Evolutionary conservation across 257 asterid species (phyloP).

Genomic region (Paraleonurus japonicus): DNA sequence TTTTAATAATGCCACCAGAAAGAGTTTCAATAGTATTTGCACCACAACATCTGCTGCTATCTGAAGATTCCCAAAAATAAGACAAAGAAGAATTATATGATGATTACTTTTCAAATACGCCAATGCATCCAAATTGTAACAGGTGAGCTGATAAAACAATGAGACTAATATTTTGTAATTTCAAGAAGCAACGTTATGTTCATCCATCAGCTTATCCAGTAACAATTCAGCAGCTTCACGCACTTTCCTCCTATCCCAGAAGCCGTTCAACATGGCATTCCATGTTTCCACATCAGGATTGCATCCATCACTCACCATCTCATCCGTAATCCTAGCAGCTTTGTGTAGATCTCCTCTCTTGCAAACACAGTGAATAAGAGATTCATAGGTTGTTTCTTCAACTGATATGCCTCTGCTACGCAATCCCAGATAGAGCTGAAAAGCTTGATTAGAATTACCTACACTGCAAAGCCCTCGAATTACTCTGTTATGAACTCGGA

Average conservation of each 20-base stretch:
- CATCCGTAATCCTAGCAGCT: constrained; percentile 64
- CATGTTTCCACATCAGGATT: constrained; percentile 61
- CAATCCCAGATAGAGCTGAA: constrained; percentile 60
- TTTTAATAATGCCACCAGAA: neutral
- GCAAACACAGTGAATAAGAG: constrained; percentile 51
- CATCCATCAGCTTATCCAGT: constrained; percentile 40
- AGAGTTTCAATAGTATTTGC: neutral
- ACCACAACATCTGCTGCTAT: neutral
- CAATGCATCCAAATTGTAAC: neutral
- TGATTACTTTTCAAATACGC: neutral
- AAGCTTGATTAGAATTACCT: constrained; percentile 58
- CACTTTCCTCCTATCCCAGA: constrained; percentile 67
- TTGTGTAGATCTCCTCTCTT: constrained; percentile 64
- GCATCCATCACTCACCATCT: constrained; percentile 85
- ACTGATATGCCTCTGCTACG: constrained; percentile 76
- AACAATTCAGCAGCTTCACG: constrained; percentile 57
- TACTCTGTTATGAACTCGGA: constrained; percentile 68
- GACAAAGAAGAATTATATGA: neutral
- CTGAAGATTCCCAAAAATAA: neutral
- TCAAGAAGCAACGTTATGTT: too few relatives aligned
- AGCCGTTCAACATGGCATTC: constrained; percentile 53
- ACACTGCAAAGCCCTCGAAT: constrained; percentile 55
- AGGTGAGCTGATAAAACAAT: neutral
- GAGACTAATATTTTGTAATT: neutral
- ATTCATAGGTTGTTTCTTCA: constrained; percentile 55